phyloP scores from a whole-genome alignment of 192 early-diverging fungal genomes.

The Entomortierella chlamydospora region DNA sequence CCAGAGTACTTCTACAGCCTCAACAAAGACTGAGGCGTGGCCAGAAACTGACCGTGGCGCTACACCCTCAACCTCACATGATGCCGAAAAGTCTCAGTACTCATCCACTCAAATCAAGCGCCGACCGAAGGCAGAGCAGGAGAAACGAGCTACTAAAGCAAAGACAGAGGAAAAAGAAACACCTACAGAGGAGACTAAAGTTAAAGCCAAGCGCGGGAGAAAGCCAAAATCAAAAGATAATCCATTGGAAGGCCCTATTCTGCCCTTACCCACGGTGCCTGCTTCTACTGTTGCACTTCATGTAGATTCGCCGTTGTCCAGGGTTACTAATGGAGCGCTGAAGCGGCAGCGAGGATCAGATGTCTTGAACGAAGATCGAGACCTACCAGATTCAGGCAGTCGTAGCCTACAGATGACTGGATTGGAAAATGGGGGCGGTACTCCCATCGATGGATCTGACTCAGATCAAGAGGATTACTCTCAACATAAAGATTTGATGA shows the following conservation, averaged over 20 bases:
- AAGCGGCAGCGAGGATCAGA: conserved; percentile 23
- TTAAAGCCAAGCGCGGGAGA: conserved; percentile 45
- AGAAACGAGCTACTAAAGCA: conserved; percentile 17
- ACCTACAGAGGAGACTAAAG: conserved; percentile 17
- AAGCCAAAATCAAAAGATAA: conserved; percentile 44
- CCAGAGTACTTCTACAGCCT: conserved; percentile 6
- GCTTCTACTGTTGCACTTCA: not conserved
- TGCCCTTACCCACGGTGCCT: not conserved
- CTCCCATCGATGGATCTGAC: conserved; percentile 5
- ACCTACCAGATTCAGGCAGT: not conserved
- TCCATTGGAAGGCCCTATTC: conserved; percentile 16
- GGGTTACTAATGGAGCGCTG: conserved; percentile 3
- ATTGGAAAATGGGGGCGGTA: not conserved
- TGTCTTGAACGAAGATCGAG: conserved; percentile 5
- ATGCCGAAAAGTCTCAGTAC: not conserved
- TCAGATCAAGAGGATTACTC: conserved; percentile 41
- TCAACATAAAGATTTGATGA: conserved; percentile 42
- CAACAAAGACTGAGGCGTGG: conserved; percentile 16
- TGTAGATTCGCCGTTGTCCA: conserved; percentile 3
- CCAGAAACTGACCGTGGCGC: conserved; percentile 7
- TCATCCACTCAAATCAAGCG: conserved; percentile 23
- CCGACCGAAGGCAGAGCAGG: conserved; percentile 34
- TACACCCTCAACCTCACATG: not conserved
- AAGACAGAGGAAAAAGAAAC: conserved; percentile 29
- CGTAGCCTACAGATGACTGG: not conserved